Base-by-base conservation (phyloP, 768 basidiomycete genomes). In the Exsudoporus frostii region DNA sequence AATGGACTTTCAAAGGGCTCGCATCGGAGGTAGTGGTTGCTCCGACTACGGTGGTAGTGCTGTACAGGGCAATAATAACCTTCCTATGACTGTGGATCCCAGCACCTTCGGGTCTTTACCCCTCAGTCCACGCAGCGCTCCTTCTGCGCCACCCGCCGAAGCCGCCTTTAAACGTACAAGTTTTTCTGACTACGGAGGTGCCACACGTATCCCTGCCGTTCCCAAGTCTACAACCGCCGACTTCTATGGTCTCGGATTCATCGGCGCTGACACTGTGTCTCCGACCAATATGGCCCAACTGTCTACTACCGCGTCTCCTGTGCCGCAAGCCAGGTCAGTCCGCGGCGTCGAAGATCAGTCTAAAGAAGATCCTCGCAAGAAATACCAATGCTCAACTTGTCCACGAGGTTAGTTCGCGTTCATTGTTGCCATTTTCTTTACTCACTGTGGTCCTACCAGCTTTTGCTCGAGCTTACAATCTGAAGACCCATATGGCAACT, bases 401-500 rank as follows among this genome's bases (percentile, higher is more conserved):
- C 85, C 86, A 19, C 76, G 90, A 74, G 82, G 90, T 91, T 55
- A 1, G 70, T 55, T 36, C 52, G 15, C 29, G 40, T 38, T 51
- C 14, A 17, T 36, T 24, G 11, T 25, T 29, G 5, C 19, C 10
- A 1, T n/a, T 5, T 20, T 25, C 27, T 37, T 36, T 41, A 4
- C 53, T 70, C 32, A 61, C 19, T 8, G 1, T 13, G 5, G 5
- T 29, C 29, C 36, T 56, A 29, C 48, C 53, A 89, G 95, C 89
- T 1, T 98, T 98, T 61, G 94, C 93, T 11, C 79, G 94, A 25
- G 92, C 92, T 3, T 97, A 90, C 72, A 98, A 98, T 64, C 73
- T 98, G 53, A 98, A 98, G 76, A 95, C 94, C 0, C 94, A 97
- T 70, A 85, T 90, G 81, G 88, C 88, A 24, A 98, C 94, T 4